A percentile compares a stretch with the other conserved stretches of the same genome.
phyloP scores from a whole-genome alignment of 192 early-diverging fungal genomes.

The Physocladia obscura region DNA sequence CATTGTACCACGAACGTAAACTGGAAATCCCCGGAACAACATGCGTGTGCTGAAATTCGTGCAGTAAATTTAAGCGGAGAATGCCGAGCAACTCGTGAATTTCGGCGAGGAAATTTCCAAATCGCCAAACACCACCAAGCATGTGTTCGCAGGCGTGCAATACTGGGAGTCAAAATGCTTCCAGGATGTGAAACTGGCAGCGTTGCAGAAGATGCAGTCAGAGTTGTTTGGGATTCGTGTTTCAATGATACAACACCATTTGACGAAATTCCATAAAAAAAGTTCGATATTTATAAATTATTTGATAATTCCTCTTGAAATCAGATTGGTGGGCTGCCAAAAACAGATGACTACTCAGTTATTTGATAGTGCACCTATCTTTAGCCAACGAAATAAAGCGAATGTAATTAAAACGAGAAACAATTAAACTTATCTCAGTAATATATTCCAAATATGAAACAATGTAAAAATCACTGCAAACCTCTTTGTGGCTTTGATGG shows the following conservation, averaged over 20 bases:
- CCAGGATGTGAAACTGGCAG: slow-evolving; percentile 70
- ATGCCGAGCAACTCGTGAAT: slow-evolving; percentile 47
- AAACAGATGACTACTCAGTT: too few relatives aligned
- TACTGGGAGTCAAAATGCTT: slow-evolving; percentile 73
- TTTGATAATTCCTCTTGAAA: too few relatives aligned
- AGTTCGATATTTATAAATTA: slow-evolving; percentile 1
- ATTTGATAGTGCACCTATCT: too few relatives aligned
- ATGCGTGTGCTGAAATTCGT: slow-evolving; percentile 57
- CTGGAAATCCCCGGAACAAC: slow-evolving; percentile 48
- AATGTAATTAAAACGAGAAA: too few relatives aligned
- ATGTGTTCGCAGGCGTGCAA: slow-evolving; percentile 86
- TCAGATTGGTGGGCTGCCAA: too few relatives aligned
- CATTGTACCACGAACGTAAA: slow-evolving; percentile 48
- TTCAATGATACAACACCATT: slow-evolving; percentile 94
- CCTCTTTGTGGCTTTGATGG: too few relatives aligned
- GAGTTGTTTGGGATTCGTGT: slow-evolving; percentile 84
- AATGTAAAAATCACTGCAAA: too few relatives aligned
- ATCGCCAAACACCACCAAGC: slow-evolving; percentile 52
- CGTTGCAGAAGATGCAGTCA: slow-evolving; percentile 84
- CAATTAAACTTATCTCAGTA: too few relatives aligned
- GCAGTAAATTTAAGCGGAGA: slow-evolving; percentile 50
- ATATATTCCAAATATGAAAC: too few relatives aligned
- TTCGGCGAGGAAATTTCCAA: slow-evolving; percentile 41
- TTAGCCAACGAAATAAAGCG: too few relatives aligned
- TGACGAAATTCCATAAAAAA: slow-evolving; percentile 72